Percentiles rank a stretch among this genome's conserved stretches.
Evolutionary conservation across 768 basidiomycete species (phyloP).

Genomic region (Mycena crocata): DNA sequence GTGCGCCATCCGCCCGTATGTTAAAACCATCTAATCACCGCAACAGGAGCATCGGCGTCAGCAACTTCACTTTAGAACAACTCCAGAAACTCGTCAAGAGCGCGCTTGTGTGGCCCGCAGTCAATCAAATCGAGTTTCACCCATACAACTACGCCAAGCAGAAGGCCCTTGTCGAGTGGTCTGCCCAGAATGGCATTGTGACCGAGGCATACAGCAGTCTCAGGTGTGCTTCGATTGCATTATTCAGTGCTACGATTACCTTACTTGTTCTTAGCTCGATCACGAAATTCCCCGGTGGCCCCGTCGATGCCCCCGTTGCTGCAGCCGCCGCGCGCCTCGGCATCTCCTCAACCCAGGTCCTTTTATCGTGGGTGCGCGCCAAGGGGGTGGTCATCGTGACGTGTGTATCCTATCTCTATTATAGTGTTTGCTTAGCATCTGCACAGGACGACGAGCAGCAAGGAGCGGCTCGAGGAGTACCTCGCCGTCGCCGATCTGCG

Average conservation of each 20-base stretch:
- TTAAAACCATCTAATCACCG: background rate
- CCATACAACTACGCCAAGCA: slow-evolving; percentile 62
- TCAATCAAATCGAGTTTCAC: slow-evolving; percentile 55
- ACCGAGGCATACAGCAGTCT: slow-evolving; percentile 63
- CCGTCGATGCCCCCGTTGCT: slow-evolving; percentile 57
- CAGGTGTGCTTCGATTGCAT: slow-evolving; percentile 41
- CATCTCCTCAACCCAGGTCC: slow-evolving; percentile 60
- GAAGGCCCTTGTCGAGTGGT: slow-evolving; percentile 55
- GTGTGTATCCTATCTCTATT: slow-evolving; percentile 36
- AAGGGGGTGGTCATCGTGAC: slow-evolving; percentile 63
- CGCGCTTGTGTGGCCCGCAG: slow-evolving; percentile 52
- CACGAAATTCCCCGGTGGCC: slow-evolving; percentile 55
- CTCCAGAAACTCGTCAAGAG: slow-evolving; percentile 55
- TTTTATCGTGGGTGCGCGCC: slow-evolving; percentile 59
- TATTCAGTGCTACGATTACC: background rate
- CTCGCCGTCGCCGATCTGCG: slow-evolving; percentile 56
- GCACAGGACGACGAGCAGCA: slow-evolving; percentile 54
- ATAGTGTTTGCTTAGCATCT: background rate
- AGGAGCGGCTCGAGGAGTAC: slow-evolving; percentile 59
- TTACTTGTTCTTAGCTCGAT: slow-evolving; percentile 46
- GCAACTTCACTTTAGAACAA: slow-evolving; percentile 54
- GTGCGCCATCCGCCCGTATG: slow-evolving; percentile 8
- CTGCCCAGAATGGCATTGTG: slow-evolving; percentile 55
- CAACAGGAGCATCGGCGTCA: slow-evolving; percentile 66
- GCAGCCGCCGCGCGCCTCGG: slow-evolving; percentile 53